Evolutionary conservation across 129 eudicot genomes (phyloP), one percentile per base, ranked within the genome.

Genomic region (Glebionis coronaria): DNA sequence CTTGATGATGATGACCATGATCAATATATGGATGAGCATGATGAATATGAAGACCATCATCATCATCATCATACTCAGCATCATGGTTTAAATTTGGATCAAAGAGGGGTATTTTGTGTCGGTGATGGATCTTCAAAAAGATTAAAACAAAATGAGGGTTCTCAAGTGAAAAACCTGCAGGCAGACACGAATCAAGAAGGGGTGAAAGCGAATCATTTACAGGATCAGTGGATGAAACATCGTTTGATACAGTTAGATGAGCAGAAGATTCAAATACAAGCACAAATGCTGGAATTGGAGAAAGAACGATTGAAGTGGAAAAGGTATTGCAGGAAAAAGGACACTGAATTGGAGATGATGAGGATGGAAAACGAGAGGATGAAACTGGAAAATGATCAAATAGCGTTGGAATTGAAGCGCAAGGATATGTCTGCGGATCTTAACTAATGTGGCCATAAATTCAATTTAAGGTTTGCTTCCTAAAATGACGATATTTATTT

Each of bases 291-390:
- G 82, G 98, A 88, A 65, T 69, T 91, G 61, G 96, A 91, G 86
- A 88, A 80, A 78, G 95, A 91, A 77, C 79, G 87, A 74, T 83
- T 81, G 62, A 85, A 83, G 75, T 91, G 98, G 98, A 85, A 88
- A 65, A 80, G 87, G 49, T 82, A 75, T 74, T 78, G 98, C 73
- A 60, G 61, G 78, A 88, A 88, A 55, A 83, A 78, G 52, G 98
- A 91, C 19, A 23, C 75, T 52, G 98, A 88, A 66, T 47, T 91
- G 75, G 96, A 88, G 58, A 76, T 72, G 78, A 82, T 82, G 85
- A 85, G 58, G 74, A 81, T 83, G 79, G 96, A 91, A 76, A 91
- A 88, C 27, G 91, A 91, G 71, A 72, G 80, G 75, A 83, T 88
- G 96, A 88, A 76, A 51, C 80, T 91, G 55, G 96, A 85, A 77